phyloP scores from a whole-genome alignment of 2,329 filamentous ascomycete species.

The Diaporthe vexans region DNA sequence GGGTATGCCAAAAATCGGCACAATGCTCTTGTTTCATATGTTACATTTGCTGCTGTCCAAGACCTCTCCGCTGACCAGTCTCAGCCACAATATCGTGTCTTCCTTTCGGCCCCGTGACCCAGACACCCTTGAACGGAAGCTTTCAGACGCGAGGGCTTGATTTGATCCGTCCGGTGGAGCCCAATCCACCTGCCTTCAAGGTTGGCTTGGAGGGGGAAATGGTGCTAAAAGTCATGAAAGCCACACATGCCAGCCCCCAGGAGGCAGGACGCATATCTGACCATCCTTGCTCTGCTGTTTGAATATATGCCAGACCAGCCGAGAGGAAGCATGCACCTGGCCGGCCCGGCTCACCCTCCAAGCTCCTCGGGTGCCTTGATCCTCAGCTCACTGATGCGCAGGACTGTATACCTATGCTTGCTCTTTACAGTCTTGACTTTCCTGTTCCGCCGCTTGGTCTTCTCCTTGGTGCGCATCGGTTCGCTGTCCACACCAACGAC shows the following conservation, averaged over 20 bases:
- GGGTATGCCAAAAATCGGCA: not conserved
- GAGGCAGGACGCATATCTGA: not conserved
- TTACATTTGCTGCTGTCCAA: not conserved
- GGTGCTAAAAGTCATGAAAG: no score
- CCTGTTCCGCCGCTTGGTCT: conserved; percentile 84
- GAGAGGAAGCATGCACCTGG: not conserved
- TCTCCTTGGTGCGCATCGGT: conserved; percentile 82
- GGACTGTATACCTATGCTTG: conserved; percentile 90
- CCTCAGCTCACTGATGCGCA: conserved; percentile 86
- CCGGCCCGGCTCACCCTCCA: conserved; percentile 44
- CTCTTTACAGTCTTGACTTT: conserved; percentile 83
- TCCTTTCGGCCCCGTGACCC: not conserved
- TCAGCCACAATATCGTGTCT: not conserved
- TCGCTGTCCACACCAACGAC: conserved; percentile 89
- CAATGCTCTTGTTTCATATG: conserved; percentile 12
- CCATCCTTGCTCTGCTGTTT: not conserved
- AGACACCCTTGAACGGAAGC: not conserved
- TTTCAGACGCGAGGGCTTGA: not conserved
- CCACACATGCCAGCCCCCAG: not conserved
- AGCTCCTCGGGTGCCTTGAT: conserved; percentile 65
- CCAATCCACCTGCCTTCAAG: not conserved
- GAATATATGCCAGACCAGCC: not conserved
- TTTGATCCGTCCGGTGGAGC: not conserved
- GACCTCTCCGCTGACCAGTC: not conserved
- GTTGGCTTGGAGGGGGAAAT: not conserved